Conservation (phyloP, 805 yeast genomes). For the Maudiozyma barnettii region DNA sequence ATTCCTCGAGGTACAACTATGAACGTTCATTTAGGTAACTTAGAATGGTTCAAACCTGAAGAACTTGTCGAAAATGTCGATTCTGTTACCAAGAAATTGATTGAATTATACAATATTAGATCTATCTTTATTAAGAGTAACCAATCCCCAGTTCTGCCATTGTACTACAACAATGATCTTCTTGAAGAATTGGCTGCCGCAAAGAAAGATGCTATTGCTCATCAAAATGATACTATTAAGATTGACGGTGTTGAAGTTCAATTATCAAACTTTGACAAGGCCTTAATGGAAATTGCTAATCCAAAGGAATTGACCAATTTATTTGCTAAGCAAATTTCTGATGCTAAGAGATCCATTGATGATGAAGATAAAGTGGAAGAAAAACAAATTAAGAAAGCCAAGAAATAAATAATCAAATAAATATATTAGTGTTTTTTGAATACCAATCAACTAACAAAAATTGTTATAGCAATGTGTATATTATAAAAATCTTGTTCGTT, state of each 20-base stretch:
- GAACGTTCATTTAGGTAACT: conserved; percentile 55
- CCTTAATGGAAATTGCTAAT: conserved; percentile 75
- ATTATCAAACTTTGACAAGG: conserved; percentile 58
- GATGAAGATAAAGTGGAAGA: conserved; percentile 7
- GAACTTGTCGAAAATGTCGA: conserved; percentile 53
- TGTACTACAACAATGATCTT: conserved; percentile 53
- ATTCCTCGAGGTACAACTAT: conserved; percentile 69
- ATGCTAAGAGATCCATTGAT: conserved; percentile 29
- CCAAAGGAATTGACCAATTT: conserved; percentile 57
- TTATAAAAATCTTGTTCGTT: background rate
- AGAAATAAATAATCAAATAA: conserved; percentile 7
- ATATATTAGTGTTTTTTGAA: background rate
- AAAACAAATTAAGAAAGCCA: conserved; percentile 12
- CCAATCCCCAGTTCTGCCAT: conserved; percentile 75
- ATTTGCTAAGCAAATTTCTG: conserved; percentile 46
- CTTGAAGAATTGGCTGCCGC: conserved; percentile 32
- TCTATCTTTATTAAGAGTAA: conserved; percentile 56
- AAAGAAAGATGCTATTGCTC: conserved; percentile 14
- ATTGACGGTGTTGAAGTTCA: conserved; percentile 35
- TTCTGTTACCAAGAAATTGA: conserved; percentile 42
- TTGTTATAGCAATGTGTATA: background rate
- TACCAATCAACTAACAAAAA: background rate
- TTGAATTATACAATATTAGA: conserved; percentile 37
- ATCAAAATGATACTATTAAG: conserved; percentile 21
- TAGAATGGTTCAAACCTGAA: conserved; percentile 35